Percentiles rank a stretch among this genome's conserved stretches.
Evolutionary conservation across 768 basidiomycete species (phyloP).

Genomic region (Neoboletus magnificus): DNA sequence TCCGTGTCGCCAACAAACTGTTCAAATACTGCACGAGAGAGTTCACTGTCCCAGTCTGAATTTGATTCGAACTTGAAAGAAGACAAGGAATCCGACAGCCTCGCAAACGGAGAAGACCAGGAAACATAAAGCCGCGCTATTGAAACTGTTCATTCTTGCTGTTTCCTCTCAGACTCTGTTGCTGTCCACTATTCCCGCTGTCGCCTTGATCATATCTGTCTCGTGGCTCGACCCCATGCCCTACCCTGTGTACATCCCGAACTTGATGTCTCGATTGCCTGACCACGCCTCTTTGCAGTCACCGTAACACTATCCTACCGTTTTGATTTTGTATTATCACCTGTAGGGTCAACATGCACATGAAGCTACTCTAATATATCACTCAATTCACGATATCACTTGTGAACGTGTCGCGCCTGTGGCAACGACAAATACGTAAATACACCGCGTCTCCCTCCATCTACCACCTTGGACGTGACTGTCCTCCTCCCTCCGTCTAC

Average conservation of each 20-base stretch:
- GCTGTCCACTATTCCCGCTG: constrained; percentile 20
- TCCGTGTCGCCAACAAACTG: constrained; percentile 76
- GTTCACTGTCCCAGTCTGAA: constrained; percentile 35
- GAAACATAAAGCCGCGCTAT: constrained; percentile 12
- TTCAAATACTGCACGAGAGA: constrained; percentile 64
- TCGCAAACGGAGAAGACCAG: constrained; percentile 10
- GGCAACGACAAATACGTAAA: constrained; percentile 3
- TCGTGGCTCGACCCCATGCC: constrained; percentile 17
- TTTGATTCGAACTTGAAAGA: constrained; percentile 18
- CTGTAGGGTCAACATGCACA: constrained; percentile 23
- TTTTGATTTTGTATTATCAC: constrained; percentile 30
- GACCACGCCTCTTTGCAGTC: constrained; percentile 10
- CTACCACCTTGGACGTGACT: background rate
- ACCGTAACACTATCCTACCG: constrained; percentile 21
- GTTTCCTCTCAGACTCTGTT: constrained; percentile 6
- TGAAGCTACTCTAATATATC: constrained; percentile 21
- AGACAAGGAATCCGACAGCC: constrained; percentile 8
- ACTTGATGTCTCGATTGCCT: constrained; percentile 17
- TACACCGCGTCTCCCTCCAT: background rate
- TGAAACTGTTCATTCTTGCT: constrained; percentile 1
- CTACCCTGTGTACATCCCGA: constrained; percentile 4
- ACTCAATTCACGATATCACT: background rate
- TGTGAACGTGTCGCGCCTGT: constrained; percentile 8
- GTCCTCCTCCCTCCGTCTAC: background rate
- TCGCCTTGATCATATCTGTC: constrained; percentile 23